A percentile compares a stretch with the other conserved stretches of the same genome.
Evolutionary conservation across 768 basidiomycete species (phyloP).

Genomic region (Fomitopsis serialis): DNA sequence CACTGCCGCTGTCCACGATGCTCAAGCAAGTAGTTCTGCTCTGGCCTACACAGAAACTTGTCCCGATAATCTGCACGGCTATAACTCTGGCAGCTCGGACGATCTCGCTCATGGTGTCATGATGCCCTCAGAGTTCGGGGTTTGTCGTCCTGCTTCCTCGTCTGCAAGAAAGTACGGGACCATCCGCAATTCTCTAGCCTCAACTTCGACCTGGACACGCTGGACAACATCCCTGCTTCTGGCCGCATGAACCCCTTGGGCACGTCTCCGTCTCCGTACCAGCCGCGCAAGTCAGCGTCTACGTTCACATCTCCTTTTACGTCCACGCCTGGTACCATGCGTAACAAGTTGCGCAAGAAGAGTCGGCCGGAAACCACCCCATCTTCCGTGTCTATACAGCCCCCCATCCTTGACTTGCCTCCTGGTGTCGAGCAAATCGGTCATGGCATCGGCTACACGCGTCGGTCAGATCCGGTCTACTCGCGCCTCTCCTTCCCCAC

Average conservation of each 20-base stretch:
- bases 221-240: conserved; percentile 9
- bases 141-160: neutral
- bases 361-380: conserved; percentile 30
- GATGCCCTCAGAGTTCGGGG: conserved; percentile 11
- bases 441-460: conserved; percentile 27
- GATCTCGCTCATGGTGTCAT: neutral
- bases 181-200: conserved; percentile 24
- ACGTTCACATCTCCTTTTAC: conserved; percentile 27
- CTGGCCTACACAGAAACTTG: neutral
- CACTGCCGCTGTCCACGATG: too few relatives aligned
- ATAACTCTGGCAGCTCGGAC: neutral
- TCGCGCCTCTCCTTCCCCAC: conserved; percentile 7
- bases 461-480: conserved; percentile 9
- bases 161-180: conserved; percentile 6
- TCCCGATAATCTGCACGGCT: neutral
- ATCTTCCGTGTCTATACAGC: conserved; percentile 14
- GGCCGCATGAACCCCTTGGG: conserved; percentile 2
- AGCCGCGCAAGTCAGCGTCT: conserved; percentile 12
- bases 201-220: conserved; percentile 20
- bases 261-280: conserved; percentile 3
- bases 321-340: conserved; percentile 23
- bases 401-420: conserved; percentile 34
- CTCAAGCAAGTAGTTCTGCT: too few relatives aligned
- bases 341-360: conserved; percentile 38
- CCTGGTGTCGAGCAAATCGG: conserved; percentile 26